Evolutionary conservation across 352 stramenopile genomes (phyloP).

Genomic region (Phytophthora niederhauseri): DNA sequence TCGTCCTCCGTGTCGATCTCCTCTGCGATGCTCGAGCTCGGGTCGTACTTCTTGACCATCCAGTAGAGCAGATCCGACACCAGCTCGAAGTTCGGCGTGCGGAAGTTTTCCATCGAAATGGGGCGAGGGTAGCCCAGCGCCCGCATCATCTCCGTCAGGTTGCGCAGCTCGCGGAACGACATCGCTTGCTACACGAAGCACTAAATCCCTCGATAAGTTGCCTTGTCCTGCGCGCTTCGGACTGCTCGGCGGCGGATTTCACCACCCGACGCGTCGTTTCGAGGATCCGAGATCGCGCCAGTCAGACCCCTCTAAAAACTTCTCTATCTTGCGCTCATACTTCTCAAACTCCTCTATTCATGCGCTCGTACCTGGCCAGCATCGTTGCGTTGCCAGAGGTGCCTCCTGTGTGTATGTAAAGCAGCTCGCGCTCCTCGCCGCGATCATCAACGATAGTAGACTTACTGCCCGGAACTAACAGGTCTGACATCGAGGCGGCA

Average conservation of each 20-base stretch:
- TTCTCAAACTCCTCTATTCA: too few relatives aligned
- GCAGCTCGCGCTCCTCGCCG: constrained; percentile 42
- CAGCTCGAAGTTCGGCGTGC: constrained; percentile 96
- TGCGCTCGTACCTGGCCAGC: constrained; percentile 57
- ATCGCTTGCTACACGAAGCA: constrained; percentile 33
- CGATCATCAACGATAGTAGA: neutral
- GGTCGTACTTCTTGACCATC: constrained; percentile 96
- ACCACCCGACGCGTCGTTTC: constrained; percentile 33
- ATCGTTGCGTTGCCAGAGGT: constrained; percentile 78
- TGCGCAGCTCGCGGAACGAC: constrained; percentile 88
- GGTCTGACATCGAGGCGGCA: neutral
- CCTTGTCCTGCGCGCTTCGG: neutral
- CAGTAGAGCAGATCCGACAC: constrained; percentile 97
- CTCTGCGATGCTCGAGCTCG: constrained; percentile 86
- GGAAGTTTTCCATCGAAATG: constrained; percentile 95
- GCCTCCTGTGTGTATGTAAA: constrained; percentile 86
- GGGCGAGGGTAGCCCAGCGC: constrained; percentile 93
- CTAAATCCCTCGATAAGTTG: neutral
- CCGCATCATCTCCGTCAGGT: constrained; percentile 97
- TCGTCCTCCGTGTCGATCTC: constrained; percentile 96
- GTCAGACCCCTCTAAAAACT: neutral
- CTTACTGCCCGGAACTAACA: neutral
- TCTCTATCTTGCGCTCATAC: neutral
- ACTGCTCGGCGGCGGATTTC: neutral
- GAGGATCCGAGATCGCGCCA: constrained; percentile 15